A percentile compares a stretch with the other conserved stretches of the same genome.
phyloP scores from a whole-genome alignment of 2,329 filamentous ascomycete species.

The Cladosporium sp. region DNA sequence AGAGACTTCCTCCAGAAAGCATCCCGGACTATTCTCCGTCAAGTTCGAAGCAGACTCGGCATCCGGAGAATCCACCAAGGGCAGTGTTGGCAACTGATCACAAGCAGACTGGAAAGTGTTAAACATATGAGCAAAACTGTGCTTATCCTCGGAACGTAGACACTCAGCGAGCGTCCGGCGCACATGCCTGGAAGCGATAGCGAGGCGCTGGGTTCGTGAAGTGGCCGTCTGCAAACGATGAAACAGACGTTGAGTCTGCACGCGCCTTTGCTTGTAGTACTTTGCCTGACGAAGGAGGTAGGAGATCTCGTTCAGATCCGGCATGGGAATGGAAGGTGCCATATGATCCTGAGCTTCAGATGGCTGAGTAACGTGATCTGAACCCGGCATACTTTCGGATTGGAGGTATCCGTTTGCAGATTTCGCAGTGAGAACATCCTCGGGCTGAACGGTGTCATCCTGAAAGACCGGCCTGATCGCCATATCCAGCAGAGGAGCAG shows the following conservation, averaged over 20 bases:
- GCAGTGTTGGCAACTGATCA: conserved; percentile 35
- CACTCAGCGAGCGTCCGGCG: conserved; percentile 72
- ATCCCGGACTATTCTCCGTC: background rate
- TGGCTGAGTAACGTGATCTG: background rate
- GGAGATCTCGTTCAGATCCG: conserved; percentile 64
- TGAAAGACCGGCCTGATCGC: conserved; percentile 12
- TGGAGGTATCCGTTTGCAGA: background rate
- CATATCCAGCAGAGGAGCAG: conserved; percentile 14
- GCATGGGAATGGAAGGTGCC: background rate
- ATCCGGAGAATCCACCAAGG: background rate
- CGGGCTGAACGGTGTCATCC: background rate
- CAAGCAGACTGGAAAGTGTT: conserved; percentile 72
- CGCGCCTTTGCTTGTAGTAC: conserved; percentile 77
- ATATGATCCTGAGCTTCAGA: background rate
- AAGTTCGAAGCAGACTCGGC: background rate
- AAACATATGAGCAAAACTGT: conserved; percentile 68
- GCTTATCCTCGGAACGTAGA: conserved; percentile 76
- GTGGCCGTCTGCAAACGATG: conserved; percentile 72
- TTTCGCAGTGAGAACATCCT: background rate
- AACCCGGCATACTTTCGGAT: background rate
- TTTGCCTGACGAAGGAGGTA: conserved; percentile 73
- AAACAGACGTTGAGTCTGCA: conserved; percentile 67
- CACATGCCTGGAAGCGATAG: conserved; percentile 36
- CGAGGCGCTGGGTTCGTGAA: conserved; percentile 62
- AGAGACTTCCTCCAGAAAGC: conserved; percentile 64